A percentile compares a stretch with the other conserved stretches of the same genome.
Conservation (phyloP, 2,329 filamentous ascomycete genomes). For the Alternaria dauci region DNA sequence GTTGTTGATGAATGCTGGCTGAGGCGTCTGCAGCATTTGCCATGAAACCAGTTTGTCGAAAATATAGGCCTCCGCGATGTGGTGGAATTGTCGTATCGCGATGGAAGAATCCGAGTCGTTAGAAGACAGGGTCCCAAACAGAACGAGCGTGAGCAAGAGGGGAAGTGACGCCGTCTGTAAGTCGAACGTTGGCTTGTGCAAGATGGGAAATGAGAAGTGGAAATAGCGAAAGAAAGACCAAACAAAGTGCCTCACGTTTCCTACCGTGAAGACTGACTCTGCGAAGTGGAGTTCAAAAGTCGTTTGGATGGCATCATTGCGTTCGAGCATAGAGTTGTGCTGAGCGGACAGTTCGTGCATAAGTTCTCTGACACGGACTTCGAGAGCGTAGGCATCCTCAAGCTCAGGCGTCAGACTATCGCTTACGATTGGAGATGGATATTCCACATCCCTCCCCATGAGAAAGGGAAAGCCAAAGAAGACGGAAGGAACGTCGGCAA, state of each 20-base stretch:
- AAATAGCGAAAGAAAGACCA: neutral
- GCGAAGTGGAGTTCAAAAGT: neutral
- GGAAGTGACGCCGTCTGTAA: neutral
- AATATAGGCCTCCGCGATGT: neutral
- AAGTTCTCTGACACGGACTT: neutral
- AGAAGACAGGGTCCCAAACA: neutral
- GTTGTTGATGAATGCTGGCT: neutral
- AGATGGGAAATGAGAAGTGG: neutral
- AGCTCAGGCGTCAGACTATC: neutral
- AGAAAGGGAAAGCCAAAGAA: neutral
- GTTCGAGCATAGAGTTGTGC: neutral
- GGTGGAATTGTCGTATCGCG: neutral
- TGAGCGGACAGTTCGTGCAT: neutral
- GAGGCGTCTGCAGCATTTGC: neutral
- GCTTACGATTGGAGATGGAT: neutral
- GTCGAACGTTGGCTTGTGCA: neutral
- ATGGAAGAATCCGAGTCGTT: neutral
- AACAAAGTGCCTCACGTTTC: neutral
- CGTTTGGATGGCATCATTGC: neutral
- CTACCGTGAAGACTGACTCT: neutral
- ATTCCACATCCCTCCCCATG: neutral
- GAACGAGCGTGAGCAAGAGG: neutral
- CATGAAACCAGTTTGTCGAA: neutral
- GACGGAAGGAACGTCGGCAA: neutral
- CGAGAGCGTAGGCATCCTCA: neutral